These are phyloP conservation scores for Leishmania braziliensis DNA, from an alignment of 208 protist species.

Conservation along the genomic window DNA sequence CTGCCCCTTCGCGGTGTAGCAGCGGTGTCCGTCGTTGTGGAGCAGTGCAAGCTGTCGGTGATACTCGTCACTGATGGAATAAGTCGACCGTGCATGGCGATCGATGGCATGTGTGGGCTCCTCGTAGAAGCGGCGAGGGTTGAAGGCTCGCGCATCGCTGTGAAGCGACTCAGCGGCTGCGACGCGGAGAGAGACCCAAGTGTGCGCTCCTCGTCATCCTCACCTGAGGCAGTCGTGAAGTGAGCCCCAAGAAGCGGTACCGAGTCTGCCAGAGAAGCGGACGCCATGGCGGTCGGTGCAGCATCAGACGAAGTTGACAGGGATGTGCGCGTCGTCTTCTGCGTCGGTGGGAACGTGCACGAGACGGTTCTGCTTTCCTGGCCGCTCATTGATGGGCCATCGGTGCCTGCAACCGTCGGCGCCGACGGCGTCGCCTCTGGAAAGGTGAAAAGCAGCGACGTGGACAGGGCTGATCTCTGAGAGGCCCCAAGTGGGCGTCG, in stretches of 20 bases:
- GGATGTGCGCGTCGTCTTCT: too few species aligned
- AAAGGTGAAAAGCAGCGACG: neutral
- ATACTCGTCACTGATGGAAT: neutral
- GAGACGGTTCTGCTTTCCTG: neutral
- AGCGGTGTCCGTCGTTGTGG: conserved; percentile 16
- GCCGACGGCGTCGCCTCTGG: neutral
- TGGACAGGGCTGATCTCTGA: neutral
- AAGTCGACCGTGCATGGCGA: neutral
- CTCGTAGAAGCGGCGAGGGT: neutral
- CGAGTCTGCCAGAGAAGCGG: too few species aligned
- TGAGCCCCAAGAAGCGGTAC: neutral
- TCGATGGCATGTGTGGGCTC: conserved; percentile 3
- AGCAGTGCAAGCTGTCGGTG: neutral
- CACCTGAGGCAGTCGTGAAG: neutral
- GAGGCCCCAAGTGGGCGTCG: neutral
- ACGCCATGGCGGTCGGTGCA: neutral
- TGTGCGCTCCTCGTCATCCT: neutral
- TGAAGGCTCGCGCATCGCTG: neutral
- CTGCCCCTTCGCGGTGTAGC: conserved; percentile 9
- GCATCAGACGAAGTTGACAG: neutral
- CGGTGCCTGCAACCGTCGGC: neutral
- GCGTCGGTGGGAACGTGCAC: neutral
- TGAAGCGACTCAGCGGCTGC: neutral
- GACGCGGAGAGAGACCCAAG: neutral
- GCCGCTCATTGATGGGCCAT: neutral